Evolutionary conservation across 352 stramenopile genomes (phyloP).

Genomic region (Globisporangium orthogonon): DNA sequence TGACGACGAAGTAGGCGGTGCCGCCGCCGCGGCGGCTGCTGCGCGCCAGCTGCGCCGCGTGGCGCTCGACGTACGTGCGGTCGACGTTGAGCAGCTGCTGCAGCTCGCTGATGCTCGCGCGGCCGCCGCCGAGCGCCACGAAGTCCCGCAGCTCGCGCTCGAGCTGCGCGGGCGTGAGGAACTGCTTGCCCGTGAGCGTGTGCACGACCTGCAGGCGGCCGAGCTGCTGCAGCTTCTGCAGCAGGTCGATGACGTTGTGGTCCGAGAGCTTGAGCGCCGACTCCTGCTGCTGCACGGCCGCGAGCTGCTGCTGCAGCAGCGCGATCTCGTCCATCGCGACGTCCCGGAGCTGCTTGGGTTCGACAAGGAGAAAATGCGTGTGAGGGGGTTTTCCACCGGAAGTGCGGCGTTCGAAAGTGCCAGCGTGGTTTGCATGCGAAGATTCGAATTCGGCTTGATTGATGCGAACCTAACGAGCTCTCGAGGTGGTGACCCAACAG

Average conservation of each 20-base stretch:
- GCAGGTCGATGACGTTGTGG: constrained; percentile 77
- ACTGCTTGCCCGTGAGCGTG: constrained; percentile 76
- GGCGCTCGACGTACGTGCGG: constrained; percentile 59
- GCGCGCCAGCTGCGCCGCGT: constrained; percentile 39
- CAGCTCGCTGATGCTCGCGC: constrained; percentile 60
- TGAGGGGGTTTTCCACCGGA: no score
- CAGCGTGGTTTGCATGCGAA: no score
- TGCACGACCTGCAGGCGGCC: constrained; percentile 75
- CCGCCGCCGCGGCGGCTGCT: constrained; percentile 17
- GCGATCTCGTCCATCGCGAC: constrained; percentile 75
- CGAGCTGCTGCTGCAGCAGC: constrained; percentile 71
- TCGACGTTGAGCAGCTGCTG: constrained; percentile 68
- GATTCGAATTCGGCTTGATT: no score
- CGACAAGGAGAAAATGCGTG: no score
- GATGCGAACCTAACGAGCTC: no score
- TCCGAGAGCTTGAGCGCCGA: constrained; percentile 73
- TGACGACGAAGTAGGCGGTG: constrained; percentile 52
- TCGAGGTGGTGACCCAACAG: no score
- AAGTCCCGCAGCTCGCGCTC: constrained; percentile 72
- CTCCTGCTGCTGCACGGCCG: constrained; percentile 74
- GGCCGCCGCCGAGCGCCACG: constrained; percentile 55
- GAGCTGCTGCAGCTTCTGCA: constrained; percentile 69
- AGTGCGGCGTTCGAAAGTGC: no score
- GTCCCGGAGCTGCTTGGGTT: no score
- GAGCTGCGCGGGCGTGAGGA: constrained; percentile 67